phyloP scores from a whole-genome alignment of 345 rosid species.

The Eutrema yunnanense region DNA sequence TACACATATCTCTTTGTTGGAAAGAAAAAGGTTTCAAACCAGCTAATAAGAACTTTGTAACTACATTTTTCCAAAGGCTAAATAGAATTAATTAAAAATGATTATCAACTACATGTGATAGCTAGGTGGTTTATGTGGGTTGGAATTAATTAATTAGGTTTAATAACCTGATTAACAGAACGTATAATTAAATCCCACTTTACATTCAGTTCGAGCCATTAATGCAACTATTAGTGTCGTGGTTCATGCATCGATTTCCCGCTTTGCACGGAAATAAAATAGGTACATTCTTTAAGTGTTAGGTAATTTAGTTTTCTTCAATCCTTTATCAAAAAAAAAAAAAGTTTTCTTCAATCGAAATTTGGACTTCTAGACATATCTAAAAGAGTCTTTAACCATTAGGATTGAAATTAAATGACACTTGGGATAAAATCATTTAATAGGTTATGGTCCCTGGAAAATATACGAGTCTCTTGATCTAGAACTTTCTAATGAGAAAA shows the following conservation, averaged over 20 bases:
- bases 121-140: slow-evolving; percentile 12
- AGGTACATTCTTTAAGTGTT: not conserved
- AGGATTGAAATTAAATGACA: not conserved
- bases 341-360: not conserved
- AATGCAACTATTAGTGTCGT: slow-evolving; percentile 1
- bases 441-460: too few relatives aligned
- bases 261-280: slow-evolving; percentile 5
- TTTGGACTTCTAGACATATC: not conserved
- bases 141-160: slow-evolving; percentile 4
- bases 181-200: slow-evolving; percentile 10
- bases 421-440: too few relatives aligned
- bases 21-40: not conserved
- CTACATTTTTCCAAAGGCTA: not conserved
- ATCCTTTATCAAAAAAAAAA: not conserved
- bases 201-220: not conserved
- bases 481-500: too few relatives aligned
- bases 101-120: slow-evolving; percentile 7
- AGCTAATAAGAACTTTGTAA: not conserved
- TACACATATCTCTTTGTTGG: not conserved
- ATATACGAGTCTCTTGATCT: too few relatives aligned
- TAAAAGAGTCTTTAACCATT: not conserved
- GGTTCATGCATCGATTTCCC: slow-evolving; percentile 18
- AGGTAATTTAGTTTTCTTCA: not conserved
- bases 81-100: not conserved
- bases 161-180: slow-evolving; percentile 15